phyloP scores from a whole-genome alignment of 2,329 filamentous ascomycete species.

The Zasmidium angulare region DNA sequence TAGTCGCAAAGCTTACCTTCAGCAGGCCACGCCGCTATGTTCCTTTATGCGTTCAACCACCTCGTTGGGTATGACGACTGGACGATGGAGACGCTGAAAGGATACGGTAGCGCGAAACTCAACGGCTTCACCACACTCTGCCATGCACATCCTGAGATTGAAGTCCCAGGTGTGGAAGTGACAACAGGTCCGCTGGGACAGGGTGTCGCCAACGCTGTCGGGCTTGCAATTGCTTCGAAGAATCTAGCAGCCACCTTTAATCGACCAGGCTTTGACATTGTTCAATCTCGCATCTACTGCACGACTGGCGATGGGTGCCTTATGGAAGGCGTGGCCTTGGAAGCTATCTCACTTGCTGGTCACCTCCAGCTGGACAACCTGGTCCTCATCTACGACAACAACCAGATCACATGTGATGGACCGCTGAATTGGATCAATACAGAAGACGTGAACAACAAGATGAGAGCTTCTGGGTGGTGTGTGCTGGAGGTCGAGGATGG shows the following conservation, averaged over 20 bases:
- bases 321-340: slow-evolving; percentile 58
- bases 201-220: slow-evolving; percentile 61
- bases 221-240: slow-evolving; percentile 59
- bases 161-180: slow-evolving; percentile 58
- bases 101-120: slow-evolving; percentile 47
- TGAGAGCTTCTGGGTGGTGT: slow-evolving; percentile 57
- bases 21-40: slow-evolving; percentile 26
- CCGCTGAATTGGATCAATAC: slow-evolving; percentile 55
- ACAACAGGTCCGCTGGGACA: slow-evolving; percentile 62
- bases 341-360: slow-evolving; percentile 58
- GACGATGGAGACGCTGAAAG: slow-evolving; percentile 59
- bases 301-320: slow-evolving; percentile 61
- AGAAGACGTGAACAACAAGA: slow-evolving; percentile 59
- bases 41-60: slow-evolving; percentile 33
- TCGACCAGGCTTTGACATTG: slow-evolving; percentile 47
- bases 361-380: slow-evolving; percentile 58
- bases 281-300: slow-evolving; percentile 56
- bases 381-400: slow-evolving; percentile 61
- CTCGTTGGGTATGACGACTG: slow-evolving; percentile 55
- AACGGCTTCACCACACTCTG: slow-evolving; percentile 43
- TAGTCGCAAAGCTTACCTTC: slow-evolving; percentile 53
- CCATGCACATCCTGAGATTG: slow-evolving; percentile 59
- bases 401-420: slow-evolving; percentile 61
- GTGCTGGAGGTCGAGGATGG: slow-evolving; percentile 57
- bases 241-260: slow-evolving; percentile 51